Base-by-base conservation (phyloP, 495 filamentous ascomycete genomes). In the Friedmanniomyces endolithicus region DNA sequence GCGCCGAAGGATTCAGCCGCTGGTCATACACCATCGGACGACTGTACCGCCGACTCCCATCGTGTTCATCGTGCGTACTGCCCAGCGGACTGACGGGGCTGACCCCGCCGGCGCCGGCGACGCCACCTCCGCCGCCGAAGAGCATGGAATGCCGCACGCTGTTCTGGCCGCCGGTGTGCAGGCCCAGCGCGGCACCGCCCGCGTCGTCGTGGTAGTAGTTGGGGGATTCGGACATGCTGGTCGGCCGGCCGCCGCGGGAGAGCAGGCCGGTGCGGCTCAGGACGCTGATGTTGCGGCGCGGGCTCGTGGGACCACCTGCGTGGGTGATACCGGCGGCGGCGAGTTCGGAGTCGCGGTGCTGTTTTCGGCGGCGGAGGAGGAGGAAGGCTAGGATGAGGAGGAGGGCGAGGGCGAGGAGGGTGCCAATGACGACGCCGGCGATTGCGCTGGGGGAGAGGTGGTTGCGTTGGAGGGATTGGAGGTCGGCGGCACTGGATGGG, bases 211-310 rank as follows among this genome's bases (percentile, higher is more conserved):
- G 8, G 31, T 31, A 11, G n/a, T 58, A 19, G 31, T 31, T 20
- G n/a, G 54, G 23, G 23, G 4, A 40, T 20, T 53, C 48, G 2
- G 19, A 14, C 49, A 55, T 50, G 46, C 54, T 62, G 6, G 35
- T 23, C 17, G 54, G 49, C 2, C 55, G 49, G 14, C 20, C 47
- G 17, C 20, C 47, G 17, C 59, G 55, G 16, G 35, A 33, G 17
- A 64, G 52, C 19, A 64, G 52, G 9, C 61, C 61, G 14, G 61
- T 61, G 31, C 40, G 46, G 55, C 61, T 64, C n/a, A 64, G 46
- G n/a, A 61, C 55, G 51, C 59, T 61, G 23, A 29, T 50, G 23
- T 57, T 61, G 4, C 61, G 61, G 17, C 45, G 35, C 11, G 49
- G 46, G 29, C 40, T 49, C 0, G 11, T 22, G 12, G 27, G 27